phyloP scores from a whole-genome alignment of 2,329 filamentous ascomycete species.

The Neonectria faginata region DNA sequence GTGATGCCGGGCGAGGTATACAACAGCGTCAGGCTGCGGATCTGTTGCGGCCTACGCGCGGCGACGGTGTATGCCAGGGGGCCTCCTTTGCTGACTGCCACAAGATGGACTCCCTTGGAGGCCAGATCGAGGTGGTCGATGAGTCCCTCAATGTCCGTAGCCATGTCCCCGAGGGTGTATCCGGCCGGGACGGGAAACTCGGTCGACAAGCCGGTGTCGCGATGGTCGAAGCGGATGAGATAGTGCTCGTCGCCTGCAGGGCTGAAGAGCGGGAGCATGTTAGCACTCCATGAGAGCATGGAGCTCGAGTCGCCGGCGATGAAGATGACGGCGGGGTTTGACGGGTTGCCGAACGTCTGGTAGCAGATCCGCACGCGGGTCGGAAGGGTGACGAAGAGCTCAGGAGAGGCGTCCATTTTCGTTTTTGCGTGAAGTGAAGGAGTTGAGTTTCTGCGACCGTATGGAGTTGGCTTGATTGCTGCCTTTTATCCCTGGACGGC shows the following conservation, averaged over 20 bases:
- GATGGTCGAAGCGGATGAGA: constrained; percentile 41
- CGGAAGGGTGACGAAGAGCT: constrained; percentile 44
- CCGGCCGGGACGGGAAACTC: constrained; percentile 40
- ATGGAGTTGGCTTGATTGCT: no score
- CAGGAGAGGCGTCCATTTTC: constrained; percentile 34
- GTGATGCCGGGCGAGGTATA: constrained; percentile 39
- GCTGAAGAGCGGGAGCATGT: constrained; percentile 36
- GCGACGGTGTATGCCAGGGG: constrained; percentile 42
- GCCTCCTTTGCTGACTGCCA: constrained; percentile 46
- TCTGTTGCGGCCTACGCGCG: constrained; percentile 27
- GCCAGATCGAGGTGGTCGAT: constrained; percentile 41
- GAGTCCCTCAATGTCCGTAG: constrained; percentile 44
- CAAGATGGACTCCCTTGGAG: constrained; percentile 39
- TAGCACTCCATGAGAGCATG: constrained; percentile 42
- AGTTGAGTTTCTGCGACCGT: no score
- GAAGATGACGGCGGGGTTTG: constrained; percentile 43
- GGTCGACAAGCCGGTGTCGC: constrained; percentile 42
- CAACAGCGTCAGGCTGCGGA: constrained; percentile 42
- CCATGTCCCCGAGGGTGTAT: constrained; percentile 46
- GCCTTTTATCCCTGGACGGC: no score
- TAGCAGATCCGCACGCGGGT: constrained; percentile 47
- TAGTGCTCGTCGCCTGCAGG: constrained; percentile 28
- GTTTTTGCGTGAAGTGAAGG: no score
- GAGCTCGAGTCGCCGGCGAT: constrained; percentile 38
- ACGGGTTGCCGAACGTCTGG: constrained; percentile 42